These are phyloP conservation scores for Backusella sp. DNA, from an alignment of 192 early-diverging fungal genomes.

Conservation along the genomic window DNA sequence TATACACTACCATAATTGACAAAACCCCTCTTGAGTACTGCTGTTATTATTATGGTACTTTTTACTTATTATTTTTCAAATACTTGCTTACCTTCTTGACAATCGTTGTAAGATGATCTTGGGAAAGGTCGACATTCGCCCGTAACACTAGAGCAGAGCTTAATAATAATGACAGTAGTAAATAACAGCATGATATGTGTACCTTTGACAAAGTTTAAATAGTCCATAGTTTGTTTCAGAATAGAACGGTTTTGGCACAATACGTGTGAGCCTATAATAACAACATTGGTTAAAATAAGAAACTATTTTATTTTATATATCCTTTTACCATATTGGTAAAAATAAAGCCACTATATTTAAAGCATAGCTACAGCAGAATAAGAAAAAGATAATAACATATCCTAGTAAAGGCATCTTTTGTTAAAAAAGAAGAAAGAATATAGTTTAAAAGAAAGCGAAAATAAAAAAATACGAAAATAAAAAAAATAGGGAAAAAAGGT, in stretches of 20 bases:
- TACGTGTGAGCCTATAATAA: slow-evolving; percentile 16
- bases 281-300: not conserved
- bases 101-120: slow-evolving; percentile 18
- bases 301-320: not conserved
- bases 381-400: slow-evolving; percentile 25
- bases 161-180: not conserved
- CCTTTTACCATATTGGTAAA: slow-evolving; percentile 19
- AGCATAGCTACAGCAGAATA: slow-evolving; percentile 25
- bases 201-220: slow-evolving; percentile 28
- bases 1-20: slow-evolving; percentile 14
- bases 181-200: not conserved
- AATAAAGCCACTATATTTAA: slow-evolving; percentile 26
- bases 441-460: not conserved
- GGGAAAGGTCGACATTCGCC: slow-evolving; percentile 30
- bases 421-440: not conserved
- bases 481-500: not conserved
- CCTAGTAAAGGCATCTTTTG: slow-evolving; percentile 20
- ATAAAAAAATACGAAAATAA: not conserved
- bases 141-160: slow-evolving; percentile 11
- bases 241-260: slow-evolving; percentile 26
- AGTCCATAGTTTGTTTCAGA: slow-evolving; percentile 27
- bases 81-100: slow-evolving; percentile 16
- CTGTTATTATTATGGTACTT: not conserved
- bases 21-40: slow-evolving; percentile 20
- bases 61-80: not conserved